A percentile compares a stretch with the other conserved stretches of the same genome.
Conservation (phyloP, 1,284 basidiomycete genomes). For the Fomitopsis pinicola region DNA sequence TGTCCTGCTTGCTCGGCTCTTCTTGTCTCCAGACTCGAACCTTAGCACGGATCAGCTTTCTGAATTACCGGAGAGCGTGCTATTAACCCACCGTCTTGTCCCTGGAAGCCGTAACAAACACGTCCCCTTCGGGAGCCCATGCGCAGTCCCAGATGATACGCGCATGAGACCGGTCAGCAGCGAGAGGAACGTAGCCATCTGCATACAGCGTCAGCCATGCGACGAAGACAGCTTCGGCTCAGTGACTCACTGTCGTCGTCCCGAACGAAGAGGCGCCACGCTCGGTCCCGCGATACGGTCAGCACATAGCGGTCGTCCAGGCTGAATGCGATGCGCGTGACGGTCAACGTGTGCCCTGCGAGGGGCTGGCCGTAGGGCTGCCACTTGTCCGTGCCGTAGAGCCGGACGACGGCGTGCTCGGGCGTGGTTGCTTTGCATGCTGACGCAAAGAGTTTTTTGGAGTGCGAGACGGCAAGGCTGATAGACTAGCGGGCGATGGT, state of each 20-base stretch:
- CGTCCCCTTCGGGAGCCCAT: conserved; percentile 69
- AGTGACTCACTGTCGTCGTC: conserved; percentile 33
- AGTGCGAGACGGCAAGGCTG: conserved; percentile 69
- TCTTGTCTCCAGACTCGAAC: conserved; percentile 65
- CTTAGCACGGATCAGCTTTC: conserved; percentile 30
- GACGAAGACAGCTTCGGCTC: background rate
- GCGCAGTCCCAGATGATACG: conserved; percentile 96
- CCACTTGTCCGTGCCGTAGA: conserved; percentile 75
- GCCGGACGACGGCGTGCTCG: conserved; percentile 87
- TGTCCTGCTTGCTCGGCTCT: conserved; percentile 26
- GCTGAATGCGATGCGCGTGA: conserved; percentile 89
- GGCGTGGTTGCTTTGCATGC: conserved; percentile 85
- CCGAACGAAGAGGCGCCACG: conserved; percentile 81
- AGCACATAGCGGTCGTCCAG: conserved; percentile 77
- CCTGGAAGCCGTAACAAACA: conserved; percentile 91
- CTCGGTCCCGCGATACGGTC: conserved; percentile 87
- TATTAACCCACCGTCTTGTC: conserved; percentile 79
- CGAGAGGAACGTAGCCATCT: conserved; percentile 57
- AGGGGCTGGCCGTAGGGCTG: conserved; percentile 69
- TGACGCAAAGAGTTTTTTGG: conserved; percentile 77
- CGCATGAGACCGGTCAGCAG: conserved; percentile 80
- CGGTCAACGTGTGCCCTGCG: conserved; percentile 83
- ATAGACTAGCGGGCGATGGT: conserved; percentile 53
- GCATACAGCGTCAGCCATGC: background rate
- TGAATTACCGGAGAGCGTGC: background rate